Evolutionary conservation across 2,329 filamentous ascomycete genomes (phyloP), one percentile per base, ranked within the genome.

Genomic region (Xylaria arbuscula): DNA sequence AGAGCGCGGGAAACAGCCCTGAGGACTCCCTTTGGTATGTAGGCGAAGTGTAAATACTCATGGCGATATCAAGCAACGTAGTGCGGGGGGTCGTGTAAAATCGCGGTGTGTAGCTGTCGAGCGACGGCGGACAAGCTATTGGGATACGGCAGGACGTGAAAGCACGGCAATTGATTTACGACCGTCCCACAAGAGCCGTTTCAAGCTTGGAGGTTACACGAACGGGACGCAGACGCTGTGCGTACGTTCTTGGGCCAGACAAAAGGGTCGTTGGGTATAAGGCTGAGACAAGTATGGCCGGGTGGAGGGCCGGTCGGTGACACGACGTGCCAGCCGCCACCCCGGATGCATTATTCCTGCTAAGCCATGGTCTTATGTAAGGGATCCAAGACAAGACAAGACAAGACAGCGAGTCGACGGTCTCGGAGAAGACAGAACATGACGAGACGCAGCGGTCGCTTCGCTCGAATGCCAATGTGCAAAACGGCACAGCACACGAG

Each of bases 321-420:
- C 67, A 69, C 60, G 38, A 48, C 40, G 40, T 57, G 40, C 51
- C 36, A 32, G 42, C 36, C 42, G 45, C 36, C 28, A 36, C 24
- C 45, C 59, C 22, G 15, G 24, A 36, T 51, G 28, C 24, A 32
- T 17, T 28, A 53, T 64, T 28, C 59, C 60, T 57, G 67, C 67
- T 61, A 67, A 67, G 67, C 61, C 22, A 36, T 51, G 22, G 13
- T 68, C 66, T 64, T 68, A 68, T 65, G 66, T 61, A 68, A 68
- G 61, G 64, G 56, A 56, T 22, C 13, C 6, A 56, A 51, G 34
- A 55, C 51, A 54, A 22, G 19, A 50, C 32, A 15, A 17, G 40
- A 32, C 22, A 51, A 36, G 40, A 28, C 28, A 5, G 28, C 28
- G 28, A 64, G 22, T 34, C 34, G 45, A 19, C 42, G 24, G 6